These are phyloP conservation scores for Talaromyces sp. DNA, from an alignment of 2,329 filamentous ascomycete species.

Conservation along the genomic window DNA sequence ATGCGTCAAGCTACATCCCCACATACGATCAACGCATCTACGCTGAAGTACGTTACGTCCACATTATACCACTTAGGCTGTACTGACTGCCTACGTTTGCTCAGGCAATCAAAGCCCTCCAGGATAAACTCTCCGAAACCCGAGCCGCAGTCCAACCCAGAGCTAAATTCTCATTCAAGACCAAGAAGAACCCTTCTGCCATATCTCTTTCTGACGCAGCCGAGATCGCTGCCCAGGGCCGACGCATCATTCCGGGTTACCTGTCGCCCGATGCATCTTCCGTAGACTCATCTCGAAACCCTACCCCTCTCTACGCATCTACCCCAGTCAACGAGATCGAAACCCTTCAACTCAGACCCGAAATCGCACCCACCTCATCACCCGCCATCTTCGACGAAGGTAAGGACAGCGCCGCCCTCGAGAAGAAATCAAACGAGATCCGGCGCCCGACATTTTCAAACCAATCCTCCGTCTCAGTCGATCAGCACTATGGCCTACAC, in stretches of 20 bases:
- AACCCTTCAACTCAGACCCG: slow-evolving; percentile 33
- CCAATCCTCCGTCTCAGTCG: slow-evolving; percentile 60
- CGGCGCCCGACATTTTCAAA: slow-evolving; percentile 60
- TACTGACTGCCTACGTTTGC: slow-evolving; percentile 22
- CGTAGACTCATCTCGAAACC: slow-evolving; percentile 35
- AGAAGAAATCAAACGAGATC: slow-evolving; percentile 31
- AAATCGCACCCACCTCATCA: slow-evolving; percentile 35
- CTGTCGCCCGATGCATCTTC: slow-evolving; percentile 42
- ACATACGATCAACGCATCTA: slow-evolving; percentile 89
- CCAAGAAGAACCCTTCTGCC: slow-evolving; percentile 52
- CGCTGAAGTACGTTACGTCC: slow-evolving; percentile 57
- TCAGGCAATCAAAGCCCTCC: slow-evolving; percentile 74
- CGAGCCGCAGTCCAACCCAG: slow-evolving; percentile 67
- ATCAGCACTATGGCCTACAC: slow-evolving; percentile 64
- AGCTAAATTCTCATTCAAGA: slow-evolving; percentile 80
- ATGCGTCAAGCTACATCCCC: slow-evolving; percentile 76
- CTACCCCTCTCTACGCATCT: slow-evolving; percentile 35
- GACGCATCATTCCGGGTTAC: slow-evolving; percentile 43
- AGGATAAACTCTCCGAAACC: slow-evolving; percentile 71
- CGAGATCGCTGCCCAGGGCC: slow-evolving; percentile 50
- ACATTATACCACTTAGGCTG: background rate
- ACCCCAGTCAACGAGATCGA: slow-evolving; percentile 37
- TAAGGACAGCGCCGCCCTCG: slow-evolving; percentile 21
- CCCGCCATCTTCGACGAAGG: slow-evolving; percentile 24
- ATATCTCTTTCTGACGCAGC: slow-evolving; percentile 57